phyloP scores from a whole-genome alignment of 2,329 filamentous ascomycete genomes.

The Venturia carpophila region DNA sequence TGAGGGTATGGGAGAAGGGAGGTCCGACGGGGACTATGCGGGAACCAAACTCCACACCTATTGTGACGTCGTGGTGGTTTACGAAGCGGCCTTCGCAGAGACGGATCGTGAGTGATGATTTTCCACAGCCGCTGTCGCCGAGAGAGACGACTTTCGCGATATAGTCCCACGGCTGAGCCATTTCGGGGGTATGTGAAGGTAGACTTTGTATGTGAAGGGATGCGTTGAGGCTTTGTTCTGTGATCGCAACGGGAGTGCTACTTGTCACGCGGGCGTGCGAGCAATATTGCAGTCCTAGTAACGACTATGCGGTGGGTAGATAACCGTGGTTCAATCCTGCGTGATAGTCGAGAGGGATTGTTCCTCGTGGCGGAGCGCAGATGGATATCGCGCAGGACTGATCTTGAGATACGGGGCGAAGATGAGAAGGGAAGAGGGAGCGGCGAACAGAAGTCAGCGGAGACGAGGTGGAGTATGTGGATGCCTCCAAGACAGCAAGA shows the following conservation, averaged over 20 bases:
- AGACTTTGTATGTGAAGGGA: slow-evolving; percentile 18
- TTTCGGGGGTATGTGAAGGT: slow-evolving; percentile 22
- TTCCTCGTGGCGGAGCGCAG: background rate
- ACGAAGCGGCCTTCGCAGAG: slow-evolving; percentile 96
- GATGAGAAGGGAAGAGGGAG: background rate
- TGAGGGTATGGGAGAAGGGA: slow-evolving; percentile 56
- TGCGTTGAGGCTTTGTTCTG: slow-evolving; percentile 2
- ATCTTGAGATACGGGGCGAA: background rate
- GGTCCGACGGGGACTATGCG: slow-evolving; percentile 86
- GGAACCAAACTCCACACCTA: slow-evolving; percentile 92
- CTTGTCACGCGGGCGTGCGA: no score
- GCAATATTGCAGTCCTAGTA: no score
- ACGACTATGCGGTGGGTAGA: background rate
- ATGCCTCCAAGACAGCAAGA: background rate
- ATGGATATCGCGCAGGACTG: background rate
- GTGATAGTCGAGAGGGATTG: background rate
- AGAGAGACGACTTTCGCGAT: slow-evolving; percentile 98
- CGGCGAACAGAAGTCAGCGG: background rate
- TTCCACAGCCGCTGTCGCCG: slow-evolving; percentile 92
- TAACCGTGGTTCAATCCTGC: background rate
- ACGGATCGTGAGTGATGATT: slow-evolving; percentile 84
- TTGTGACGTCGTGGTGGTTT: slow-evolving; percentile 91
- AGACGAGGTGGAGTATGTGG: background rate
- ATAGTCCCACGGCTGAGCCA: slow-evolving; percentile 81
- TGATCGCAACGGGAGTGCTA: background rate